Evolutionary conservation across 441 rosid species (phyloP).

Genomic region (Sinapis alba): DNA sequence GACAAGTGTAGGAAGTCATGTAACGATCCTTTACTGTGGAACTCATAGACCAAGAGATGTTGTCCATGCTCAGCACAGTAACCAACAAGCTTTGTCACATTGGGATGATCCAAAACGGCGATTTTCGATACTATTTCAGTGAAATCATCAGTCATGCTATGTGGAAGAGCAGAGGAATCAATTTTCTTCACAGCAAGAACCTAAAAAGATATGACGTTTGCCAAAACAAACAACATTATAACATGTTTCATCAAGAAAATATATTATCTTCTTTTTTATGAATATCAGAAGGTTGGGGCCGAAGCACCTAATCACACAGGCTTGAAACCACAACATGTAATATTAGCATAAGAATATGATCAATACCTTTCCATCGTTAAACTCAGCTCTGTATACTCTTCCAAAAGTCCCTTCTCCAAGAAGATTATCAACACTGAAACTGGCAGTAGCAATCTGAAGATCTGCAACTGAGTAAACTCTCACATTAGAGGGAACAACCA

Average conservation of each 20-base stretch:
- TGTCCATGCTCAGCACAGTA: slow-evolving; percentile 94
- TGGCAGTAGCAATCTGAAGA: slow-evolving; percentile 84
- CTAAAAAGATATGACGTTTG: slow-evolving; percentile 40
- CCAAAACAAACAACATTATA: not conserved
- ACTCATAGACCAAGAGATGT: slow-evolving; percentile 80
- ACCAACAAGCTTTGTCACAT: slow-evolving; percentile 80
- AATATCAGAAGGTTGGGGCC: no score
- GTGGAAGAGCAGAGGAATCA: slow-evolving; percentile 65
- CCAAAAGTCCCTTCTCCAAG: slow-evolving; percentile 94
- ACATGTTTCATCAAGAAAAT: not conserved
- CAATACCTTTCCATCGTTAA: slow-evolving; percentile 70
- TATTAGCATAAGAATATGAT: slow-evolving; percentile 48
- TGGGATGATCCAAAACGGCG: slow-evolving; percentile 74
- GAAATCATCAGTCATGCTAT: slow-evolving; percentile 64
- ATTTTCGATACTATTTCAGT: slow-evolving; percentile 74
- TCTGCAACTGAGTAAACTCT: slow-evolving; percentile 80
- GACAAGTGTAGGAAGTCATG: slow-evolving; percentile 73
- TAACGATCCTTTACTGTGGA: slow-evolving; percentile 75
- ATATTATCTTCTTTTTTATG: no score
- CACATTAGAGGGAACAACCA: slow-evolving; percentile 63
- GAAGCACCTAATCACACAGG: no score
- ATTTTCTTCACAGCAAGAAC: slow-evolving; percentile 92
- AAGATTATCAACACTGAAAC: slow-evolving; percentile 35
- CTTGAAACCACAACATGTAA: no score
- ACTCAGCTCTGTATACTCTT: slow-evolving; percentile 88